Evolutionary conservation across 768 basidiomycete species (phyloP).

Genomic region (Paxillus involutus): DNA sequence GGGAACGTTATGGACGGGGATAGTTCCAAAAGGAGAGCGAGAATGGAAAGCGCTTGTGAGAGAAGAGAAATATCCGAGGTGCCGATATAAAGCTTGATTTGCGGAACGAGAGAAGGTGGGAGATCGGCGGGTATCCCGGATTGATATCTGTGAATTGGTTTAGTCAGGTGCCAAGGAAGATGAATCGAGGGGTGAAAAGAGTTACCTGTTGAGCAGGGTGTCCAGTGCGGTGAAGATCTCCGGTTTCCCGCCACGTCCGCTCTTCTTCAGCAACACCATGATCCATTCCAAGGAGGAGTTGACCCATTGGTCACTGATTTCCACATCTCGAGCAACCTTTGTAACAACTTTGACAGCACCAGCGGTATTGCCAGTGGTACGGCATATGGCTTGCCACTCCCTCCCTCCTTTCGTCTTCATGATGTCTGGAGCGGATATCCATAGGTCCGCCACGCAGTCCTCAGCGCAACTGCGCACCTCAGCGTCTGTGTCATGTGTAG

Average conservation of each 20-base stretch:
- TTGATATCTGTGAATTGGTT: slow-evolving; percentile 38
- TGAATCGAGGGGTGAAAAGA: not conserved
- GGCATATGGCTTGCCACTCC: slow-evolving; percentile 82
- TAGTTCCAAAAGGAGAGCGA: slow-evolving; percentile 68
- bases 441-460: slow-evolving; percentile 80
- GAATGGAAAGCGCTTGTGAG: slow-evolving; percentile 64
- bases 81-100: slow-evolving; percentile 74
- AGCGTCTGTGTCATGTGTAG: slow-evolving; percentile 83
- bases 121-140: slow-evolving; percentile 54
- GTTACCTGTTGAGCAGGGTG: slow-evolving; percentile 66
- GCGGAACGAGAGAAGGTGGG: slow-evolving; percentile 61
- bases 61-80: slow-evolving; percentile 77
- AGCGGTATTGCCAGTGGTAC: slow-evolving; percentile 67
- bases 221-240: slow-evolving; percentile 81
- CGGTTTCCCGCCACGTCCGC: slow-evolving; percentile 72
- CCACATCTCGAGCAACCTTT: slow-evolving; percentile 76
- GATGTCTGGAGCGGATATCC: slow-evolving; percentile 81
- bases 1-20: slow-evolving; percentile 71
- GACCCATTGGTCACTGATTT: slow-evolving; percentile 76
- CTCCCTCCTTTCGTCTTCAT: slow-evolving; percentile 60
- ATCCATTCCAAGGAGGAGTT: slow-evolving; percentile 78
- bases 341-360: slow-evolving; percentile 81
- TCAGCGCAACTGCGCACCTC: slow-evolving; percentile 86
- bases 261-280: slow-evolving; percentile 72
- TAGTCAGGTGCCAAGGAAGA: not conserved